These are phyloP conservation scores for Lactarius tabidus DNA, from an alignment of 768 basidiomycete genomes.

Conservation along the genomic window DNA sequence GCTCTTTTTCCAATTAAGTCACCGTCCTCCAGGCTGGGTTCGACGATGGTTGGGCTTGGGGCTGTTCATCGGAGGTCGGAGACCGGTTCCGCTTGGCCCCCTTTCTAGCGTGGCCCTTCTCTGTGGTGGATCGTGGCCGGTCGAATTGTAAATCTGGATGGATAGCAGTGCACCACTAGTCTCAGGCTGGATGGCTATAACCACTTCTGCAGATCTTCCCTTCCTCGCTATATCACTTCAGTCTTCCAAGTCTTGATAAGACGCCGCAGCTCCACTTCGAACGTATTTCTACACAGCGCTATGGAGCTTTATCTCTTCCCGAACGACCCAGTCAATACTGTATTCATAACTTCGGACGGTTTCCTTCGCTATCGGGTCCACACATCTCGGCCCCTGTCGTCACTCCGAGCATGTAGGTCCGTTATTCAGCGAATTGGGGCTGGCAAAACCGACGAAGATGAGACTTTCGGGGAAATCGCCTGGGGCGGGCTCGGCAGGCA, in stretches of 20 bases:
- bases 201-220: slow-evolving; percentile 6
- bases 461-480: slow-evolving; percentile 47
- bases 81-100: not conserved
- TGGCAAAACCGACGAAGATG: slow-evolving; percentile 34
- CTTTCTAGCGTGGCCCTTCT: not conserved
- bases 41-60: not conserved
- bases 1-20: not conserved
- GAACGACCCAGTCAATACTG: slow-evolving; percentile 47
- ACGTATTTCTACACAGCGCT: not conserved
- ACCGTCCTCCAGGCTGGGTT: not conserved
- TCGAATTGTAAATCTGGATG: slow-evolving; percentile 10
- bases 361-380: slow-evolving; percentile 46
- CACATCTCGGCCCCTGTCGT: slow-evolving; percentile 35
- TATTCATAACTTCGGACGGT: slow-evolving; percentile 48
- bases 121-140: not conserved
- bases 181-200: slow-evolving; percentile 12
- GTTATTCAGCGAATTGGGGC: slow-evolving; percentile 39
- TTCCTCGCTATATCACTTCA: not conserved
- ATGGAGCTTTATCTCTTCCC: slow-evolving; percentile 54
- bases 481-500: slow-evolving; percentile 40
- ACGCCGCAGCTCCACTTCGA: slow-evolving; percentile 19
- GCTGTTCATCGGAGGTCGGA: slow-evolving; percentile 1
- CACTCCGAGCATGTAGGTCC: slow-evolving; percentile 36
- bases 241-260: not conserved
- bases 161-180: slow-evolving; percentile 1